Percentiles rank a stretch among this genome's conserved stretches.
Conservation (phyloP, 306 rosid genomes). For the Lathyrus oleraceus region DNA sequence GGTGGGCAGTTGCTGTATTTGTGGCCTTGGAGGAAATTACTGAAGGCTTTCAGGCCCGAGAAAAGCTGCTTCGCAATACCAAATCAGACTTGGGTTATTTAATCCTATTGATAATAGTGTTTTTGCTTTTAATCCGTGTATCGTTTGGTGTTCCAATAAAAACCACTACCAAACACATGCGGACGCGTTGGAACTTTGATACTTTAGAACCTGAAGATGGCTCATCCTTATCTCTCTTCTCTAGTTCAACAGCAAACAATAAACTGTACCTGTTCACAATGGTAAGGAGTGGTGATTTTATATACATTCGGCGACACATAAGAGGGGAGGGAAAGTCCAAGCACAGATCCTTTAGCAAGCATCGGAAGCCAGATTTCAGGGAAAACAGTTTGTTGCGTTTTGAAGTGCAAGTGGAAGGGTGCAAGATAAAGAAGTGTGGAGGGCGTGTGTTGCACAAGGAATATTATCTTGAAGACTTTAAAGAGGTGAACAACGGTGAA, state of each 20-base stretch:
- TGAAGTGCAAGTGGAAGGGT: neutral
- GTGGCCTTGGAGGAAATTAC: constrained; percentile 1
- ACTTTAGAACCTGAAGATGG: constrained; percentile 10
- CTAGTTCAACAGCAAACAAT: constrained; percentile 3
- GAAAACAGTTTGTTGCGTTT: neutral
- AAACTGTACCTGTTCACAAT: neutral
- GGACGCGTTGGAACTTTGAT: neutral
- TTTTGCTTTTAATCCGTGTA: neutral
- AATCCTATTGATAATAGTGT: neutral
- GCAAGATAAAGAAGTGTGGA: constrained; percentile 5
- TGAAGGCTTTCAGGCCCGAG: no score
- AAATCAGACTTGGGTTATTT: no score
- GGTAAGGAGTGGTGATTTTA: constrained; percentile 20
- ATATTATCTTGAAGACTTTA: constrained; percentile 5
- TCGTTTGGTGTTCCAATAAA: neutral
- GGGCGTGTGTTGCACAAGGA: neutral
- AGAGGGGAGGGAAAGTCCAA: neutral
- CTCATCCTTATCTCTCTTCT: neutral
- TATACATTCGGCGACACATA: neutral
- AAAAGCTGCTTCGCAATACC: no score
- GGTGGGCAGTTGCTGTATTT: constrained; percentile 18
- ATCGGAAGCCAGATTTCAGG: neutral
- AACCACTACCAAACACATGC: neutral
- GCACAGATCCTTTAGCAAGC: constrained; percentile 1
- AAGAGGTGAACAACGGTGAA: neutral